A percentile compares a stretch with the other conserved stretches of the same genome.
phyloP scores from a whole-genome alignment of 2,329 filamentous ascomycete genomes.

The Bipolaris victoriae region DNA sequence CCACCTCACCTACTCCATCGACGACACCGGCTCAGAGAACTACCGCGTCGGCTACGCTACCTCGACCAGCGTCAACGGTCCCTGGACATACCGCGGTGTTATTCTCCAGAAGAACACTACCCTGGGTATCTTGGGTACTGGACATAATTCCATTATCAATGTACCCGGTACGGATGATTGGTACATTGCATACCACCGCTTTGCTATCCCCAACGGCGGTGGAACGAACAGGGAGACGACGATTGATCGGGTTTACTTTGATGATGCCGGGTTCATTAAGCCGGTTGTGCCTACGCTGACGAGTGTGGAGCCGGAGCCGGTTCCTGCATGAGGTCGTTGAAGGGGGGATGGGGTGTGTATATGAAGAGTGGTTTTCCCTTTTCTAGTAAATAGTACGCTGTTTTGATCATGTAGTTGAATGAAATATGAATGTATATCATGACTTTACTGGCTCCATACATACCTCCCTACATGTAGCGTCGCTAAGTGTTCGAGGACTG shows the following conservation, averaged over 20 bases:
- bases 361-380: no score
- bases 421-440: no score
- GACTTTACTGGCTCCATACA: no score
- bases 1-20: conserved; percentile 39
- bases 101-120: conserved; percentile 32
- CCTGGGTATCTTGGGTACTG: conserved; percentile 33
- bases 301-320: conserved; percentile 22
- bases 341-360: no score
- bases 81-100: conserved; percentile 34
- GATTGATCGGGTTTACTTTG: conserved; percentile 35
- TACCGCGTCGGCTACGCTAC: conserved; percentile 41
- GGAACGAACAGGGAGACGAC: conserved; percentile 35
- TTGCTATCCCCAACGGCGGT: conserved; percentile 31
- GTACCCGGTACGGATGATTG: conserved; percentile 38
- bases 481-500: background rate
- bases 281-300: conserved; percentile 34
- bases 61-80: conserved; percentile 24
- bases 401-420: no score
- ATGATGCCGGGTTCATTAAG: conserved; percentile 30
- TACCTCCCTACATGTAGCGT: background rate
- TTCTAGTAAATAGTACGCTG: no score
- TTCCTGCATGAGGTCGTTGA: background rate
- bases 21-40: conserved; percentile 36
- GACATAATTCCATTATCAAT: conserved; percentile 36
- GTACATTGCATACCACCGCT: conserved; percentile 42